Percentiles rank a stretch among this genome's conserved stretches.
These are phyloP conservation scores for Phytophthora fragariaefolia DNA, from an alignment of 352 stramenopile species.

Conservation along the genomic window DNA sequence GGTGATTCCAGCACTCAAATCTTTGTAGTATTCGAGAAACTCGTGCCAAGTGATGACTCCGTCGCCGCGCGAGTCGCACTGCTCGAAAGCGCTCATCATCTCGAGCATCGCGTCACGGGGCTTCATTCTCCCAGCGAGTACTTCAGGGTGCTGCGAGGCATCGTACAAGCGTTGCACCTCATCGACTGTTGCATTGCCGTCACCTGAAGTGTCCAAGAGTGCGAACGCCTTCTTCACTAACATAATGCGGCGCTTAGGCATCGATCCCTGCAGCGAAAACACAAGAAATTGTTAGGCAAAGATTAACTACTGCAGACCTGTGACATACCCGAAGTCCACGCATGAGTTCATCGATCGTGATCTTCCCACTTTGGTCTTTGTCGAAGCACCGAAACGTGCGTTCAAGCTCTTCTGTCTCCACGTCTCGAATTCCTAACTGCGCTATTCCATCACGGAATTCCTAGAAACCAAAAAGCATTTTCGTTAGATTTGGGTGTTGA, in stretches of 20 bases:
- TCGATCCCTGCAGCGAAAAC: slow-evolving; percentile 56
- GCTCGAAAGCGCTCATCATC: slow-evolving; percentile 82
- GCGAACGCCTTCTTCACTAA: slow-evolving; percentile 90
- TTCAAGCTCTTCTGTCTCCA: slow-evolving; percentile 51
- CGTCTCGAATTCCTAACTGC: slow-evolving; percentile 50
- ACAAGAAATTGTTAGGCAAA: not conserved
- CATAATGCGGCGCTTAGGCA: slow-evolving; percentile 79
- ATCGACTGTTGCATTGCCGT: slow-evolving; percentile 66
- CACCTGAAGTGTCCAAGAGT: slow-evolving; percentile 65
- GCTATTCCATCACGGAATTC: slow-evolving; percentile 67
- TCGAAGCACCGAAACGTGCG: slow-evolving; percentile 83
- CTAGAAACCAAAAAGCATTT: slow-evolving; percentile 12
- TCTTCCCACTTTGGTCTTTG: slow-evolving; percentile 76
- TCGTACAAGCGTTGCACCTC: slow-evolving; percentile 83
- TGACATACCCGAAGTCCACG: slow-evolving; percentile 73
- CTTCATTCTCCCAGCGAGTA: slow-evolving; percentile 66
- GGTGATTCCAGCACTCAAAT: slow-evolving; percentile 80
- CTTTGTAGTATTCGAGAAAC: slow-evolving; percentile 93
- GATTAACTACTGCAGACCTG: not conserved
- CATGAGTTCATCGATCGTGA: slow-evolving; percentile 92
- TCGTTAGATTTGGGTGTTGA: not conserved
- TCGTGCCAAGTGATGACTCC: slow-evolving; percentile 80
- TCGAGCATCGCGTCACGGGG: slow-evolving; percentile 78
- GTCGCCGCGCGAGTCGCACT: slow-evolving; percentile 38
- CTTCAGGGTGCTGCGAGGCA: slow-evolving; percentile 81